Percentiles rank a stretch among this genome's conserved stretches.
These are phyloP conservation scores for Austroboletus niveus DNA, from an alignment of 1,284 basidiomycete genomes.

Conservation along the genomic window DNA sequence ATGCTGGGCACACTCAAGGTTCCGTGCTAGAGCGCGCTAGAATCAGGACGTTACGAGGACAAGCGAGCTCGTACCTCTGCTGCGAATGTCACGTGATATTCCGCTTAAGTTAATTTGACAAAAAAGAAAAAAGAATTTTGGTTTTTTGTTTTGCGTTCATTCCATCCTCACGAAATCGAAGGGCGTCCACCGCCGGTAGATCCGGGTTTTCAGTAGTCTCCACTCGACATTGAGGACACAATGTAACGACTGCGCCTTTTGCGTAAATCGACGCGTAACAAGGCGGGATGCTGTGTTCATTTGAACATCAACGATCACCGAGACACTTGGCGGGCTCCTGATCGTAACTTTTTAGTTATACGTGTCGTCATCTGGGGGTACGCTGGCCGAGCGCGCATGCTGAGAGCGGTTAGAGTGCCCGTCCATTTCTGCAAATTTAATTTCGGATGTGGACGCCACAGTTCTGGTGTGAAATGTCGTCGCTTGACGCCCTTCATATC, in stretches of 20 bases:
- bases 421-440: constrained; percentile 11
- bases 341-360: background rate
- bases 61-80: background rate
- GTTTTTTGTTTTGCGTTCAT: background rate
- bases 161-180: background rate
- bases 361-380: constrained; percentile 16
- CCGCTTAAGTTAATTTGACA: constrained; percentile 7
- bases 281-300: constrained; percentile 1
- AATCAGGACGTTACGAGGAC: background rate
- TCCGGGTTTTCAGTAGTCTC: background rate
- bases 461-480: constrained; percentile 3
- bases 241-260: background rate
- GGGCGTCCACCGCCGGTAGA: background rate
- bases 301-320: background rate
- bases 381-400: background rate
- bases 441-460: constrained; percentile 19
- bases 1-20: background rate
- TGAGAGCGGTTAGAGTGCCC: background rate
- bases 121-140: background rate
- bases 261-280: constrained; percentile 4
- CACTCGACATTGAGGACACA: constrained; percentile 10
- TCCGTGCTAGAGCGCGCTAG: background rate
- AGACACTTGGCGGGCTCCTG: background rate
- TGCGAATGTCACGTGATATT: constrained; percentile 15
- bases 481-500: constrained; percentile 7